Evolutionary conservation across 2,329 filamentous ascomycete genomes (phyloP).

Genomic region (Fusarium nodosum): DNA sequence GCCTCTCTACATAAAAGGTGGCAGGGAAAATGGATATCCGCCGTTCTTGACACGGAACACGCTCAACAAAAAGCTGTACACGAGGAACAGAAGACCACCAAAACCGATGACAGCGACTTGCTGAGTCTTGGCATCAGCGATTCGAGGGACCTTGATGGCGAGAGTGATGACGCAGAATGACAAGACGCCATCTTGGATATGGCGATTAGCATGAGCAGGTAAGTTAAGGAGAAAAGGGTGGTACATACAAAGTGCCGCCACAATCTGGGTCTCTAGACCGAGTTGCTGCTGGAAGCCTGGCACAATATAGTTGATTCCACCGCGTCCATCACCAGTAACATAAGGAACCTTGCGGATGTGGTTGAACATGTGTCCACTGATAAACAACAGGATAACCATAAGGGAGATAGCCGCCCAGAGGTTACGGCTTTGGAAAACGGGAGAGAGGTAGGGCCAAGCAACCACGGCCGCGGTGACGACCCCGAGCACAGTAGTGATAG

Average conservation of each 20-base stretch:
- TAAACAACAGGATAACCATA: slow-evolving; percentile 91
- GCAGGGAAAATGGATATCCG: slow-evolving; percentile 93
- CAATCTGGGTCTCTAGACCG: slow-evolving; percentile 94
- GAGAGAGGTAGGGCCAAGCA: slow-evolving; percentile 82
- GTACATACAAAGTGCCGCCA: slow-evolving; percentile 89
- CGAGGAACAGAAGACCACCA: slow-evolving; percentile 79
- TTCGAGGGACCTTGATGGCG: slow-evolving; percentile 91
- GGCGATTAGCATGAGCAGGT: neutral
- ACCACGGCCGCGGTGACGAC: slow-evolving; percentile 76
- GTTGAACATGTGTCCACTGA: slow-evolving; percentile 99
- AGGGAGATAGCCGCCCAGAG: slow-evolving; percentile 93
- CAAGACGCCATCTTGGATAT: slow-evolving; percentile 71
- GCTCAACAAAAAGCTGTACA: slow-evolving; percentile 95
- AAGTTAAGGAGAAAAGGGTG: neutral
- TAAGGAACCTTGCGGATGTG: slow-evolving; percentile 97
- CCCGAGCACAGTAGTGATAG: slow-evolving; percentile 77
- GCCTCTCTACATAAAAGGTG: slow-evolving; percentile 79
- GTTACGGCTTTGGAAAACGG: slow-evolving; percentile 89
- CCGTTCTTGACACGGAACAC: slow-evolving; percentile 95
- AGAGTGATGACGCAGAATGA: slow-evolving; percentile 93
- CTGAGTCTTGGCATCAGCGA: slow-evolving; percentile 81
- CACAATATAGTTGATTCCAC: slow-evolving; percentile 91
- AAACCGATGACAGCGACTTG: slow-evolving; percentile 85
- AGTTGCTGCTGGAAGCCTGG: slow-evolving; percentile 93
- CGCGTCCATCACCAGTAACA: slow-evolving; percentile 84